Conservation (phyloP, 192 early-diverging fungal species). For the Backusella parvicylindrica region DNA sequence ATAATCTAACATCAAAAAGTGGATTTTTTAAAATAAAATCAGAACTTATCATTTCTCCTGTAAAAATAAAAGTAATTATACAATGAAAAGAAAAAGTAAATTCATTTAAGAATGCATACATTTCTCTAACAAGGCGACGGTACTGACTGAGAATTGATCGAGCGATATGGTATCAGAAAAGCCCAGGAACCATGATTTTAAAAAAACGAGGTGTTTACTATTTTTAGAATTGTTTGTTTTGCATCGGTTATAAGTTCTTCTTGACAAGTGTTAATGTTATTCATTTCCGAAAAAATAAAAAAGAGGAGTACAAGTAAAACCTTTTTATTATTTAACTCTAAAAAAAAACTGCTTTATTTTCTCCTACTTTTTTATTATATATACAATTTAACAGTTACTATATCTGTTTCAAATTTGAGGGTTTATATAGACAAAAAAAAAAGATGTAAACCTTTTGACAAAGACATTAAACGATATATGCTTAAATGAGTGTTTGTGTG, state of each 20-base stretch:
- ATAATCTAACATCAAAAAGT: no score
- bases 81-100: not conserved
- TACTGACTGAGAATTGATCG: not conserved
- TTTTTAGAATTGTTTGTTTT: not conserved
- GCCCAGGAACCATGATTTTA: not conserved
- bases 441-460: not conserved
- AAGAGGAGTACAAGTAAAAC: not conserved
- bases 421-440: not conserved
- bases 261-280: not conserved
- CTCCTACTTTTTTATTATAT: not conserved
- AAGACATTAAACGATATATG: not conserved
- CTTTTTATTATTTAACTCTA: not conserved
- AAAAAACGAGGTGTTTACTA: not conserved
- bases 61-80: not conserved
- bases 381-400: not conserved
- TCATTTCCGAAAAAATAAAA: not conserved
- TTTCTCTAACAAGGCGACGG: not conserved
- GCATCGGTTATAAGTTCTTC: not conserved
- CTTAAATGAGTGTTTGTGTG: not conserved
- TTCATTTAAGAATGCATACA: not conserved
- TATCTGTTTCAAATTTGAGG: not conserved
- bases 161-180: conserved; percentile 57
- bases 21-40: no score
- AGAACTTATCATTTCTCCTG: no score
- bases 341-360: not conserved